Evolutionary conservation across 306 rosid genomes (phyloP).

Genomic region (Quercus agrifolia): DNA sequence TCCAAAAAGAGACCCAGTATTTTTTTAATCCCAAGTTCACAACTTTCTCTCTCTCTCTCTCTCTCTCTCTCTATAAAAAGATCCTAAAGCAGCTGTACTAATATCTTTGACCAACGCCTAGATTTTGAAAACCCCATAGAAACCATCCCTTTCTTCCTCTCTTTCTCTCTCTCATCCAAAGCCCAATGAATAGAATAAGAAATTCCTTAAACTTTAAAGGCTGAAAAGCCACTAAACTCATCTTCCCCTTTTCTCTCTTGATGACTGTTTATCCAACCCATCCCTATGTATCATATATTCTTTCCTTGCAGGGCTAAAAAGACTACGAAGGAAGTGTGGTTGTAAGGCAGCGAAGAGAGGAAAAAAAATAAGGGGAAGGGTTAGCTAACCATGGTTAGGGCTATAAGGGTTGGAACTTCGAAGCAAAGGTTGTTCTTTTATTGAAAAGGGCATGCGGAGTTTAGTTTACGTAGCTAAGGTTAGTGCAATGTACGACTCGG

Average conservation of each 20-base stretch:
- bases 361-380: neutral
- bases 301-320: neutral
- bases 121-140: conserved; percentile 33
- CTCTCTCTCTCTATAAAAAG: neutral
- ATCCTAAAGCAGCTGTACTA: conserved; percentile 23
- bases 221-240: conserved; percentile 17
- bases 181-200: conserved; percentile 23
- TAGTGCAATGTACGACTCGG: conserved; percentile 4
- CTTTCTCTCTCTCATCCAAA: neutral
- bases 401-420: neutral
- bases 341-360: neutral
- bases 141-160: conserved; percentile 11
- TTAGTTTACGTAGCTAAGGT: conserved; percentile 7
- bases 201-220: conserved; percentile 11
- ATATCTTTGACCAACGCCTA: conserved; percentile 50
- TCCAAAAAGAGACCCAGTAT: conserved; percentile 9
- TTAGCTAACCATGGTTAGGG: conserved; percentile 36
- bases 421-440: neutral
- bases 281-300: conserved; percentile 1
- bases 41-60: neutral
- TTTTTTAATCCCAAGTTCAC: neutral
- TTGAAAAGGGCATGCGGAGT: neutral
- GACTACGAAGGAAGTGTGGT: conserved; percentile 15
- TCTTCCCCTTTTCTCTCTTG: conserved; percentile 9
- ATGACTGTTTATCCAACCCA: conserved; percentile 5